Evolutionary conservation across 2,329 filamentous ascomycete genomes (phyloP), one percentile per base, ranked within the genome.

Genomic region (Grosmannia serpens): DNA sequence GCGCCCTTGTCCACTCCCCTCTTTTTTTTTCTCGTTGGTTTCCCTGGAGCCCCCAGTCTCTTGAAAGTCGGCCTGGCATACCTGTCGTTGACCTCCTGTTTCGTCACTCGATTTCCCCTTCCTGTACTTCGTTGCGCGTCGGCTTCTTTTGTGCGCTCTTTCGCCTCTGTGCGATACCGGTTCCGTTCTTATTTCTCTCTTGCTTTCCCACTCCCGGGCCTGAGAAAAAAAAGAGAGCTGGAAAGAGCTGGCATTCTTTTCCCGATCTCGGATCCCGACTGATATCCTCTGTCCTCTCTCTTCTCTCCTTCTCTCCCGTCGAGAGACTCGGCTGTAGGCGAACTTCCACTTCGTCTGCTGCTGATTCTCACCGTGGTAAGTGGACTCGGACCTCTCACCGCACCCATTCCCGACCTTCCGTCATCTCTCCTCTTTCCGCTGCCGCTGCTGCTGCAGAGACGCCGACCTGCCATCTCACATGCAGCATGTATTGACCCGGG

Each of bases 291-390:
- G 13, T 24, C 22, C 2, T 17, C 26, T 31, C 13, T 35, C 31
- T 56, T 56, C 29, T 15, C 22, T 24, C 31, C 27, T 44, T 55
- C 27, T 38, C 31, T 55, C 29, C 35, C 15, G 26, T 59, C 27
- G 29, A 58, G 61, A 64, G 62, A 59, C 56, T 61, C 51, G 59
- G 61, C 53, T 60, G 56, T 59, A 63, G 62, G 55, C 61, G 61
- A 61, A 59, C 31, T 24, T 56, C 22, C 31, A n/a, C 54, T 58
- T 62, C 62, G 62, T 60, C 59, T 64, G 62, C 55, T 29, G 53
- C 60, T 64, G 61, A 62, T 58, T 62, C 61, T 64, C 62, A 49
- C 55, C 27, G 55, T 58, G 60, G 62, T 64, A 59, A 51, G 62
- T 49, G 17, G 24, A 17, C 35, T 38, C n/a, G 6, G 24, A 26